Evolutionary conservation across 2,329 filamentous ascomycete species (phyloP).

Genomic region (Fusarium sp.): DNA sequence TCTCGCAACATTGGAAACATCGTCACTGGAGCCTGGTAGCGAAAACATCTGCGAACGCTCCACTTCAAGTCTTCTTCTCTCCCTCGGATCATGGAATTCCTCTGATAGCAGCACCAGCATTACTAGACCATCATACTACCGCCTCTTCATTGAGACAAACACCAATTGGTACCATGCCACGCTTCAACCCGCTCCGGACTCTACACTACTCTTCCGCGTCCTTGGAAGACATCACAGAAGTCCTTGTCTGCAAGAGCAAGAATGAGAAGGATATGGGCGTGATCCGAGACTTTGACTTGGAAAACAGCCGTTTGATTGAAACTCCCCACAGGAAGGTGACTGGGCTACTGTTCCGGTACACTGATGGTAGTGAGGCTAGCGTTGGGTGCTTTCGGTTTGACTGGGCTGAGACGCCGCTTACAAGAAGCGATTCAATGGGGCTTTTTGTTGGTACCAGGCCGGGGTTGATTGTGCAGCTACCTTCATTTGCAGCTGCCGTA

Average conservation of each 20-base stretch:
- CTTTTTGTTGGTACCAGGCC: neutral
- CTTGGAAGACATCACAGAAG: neutral
- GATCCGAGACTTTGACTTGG: neutral
- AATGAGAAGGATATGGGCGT: neutral
- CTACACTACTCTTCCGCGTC: neutral
- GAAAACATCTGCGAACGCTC: neutral
- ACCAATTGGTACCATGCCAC: neutral
- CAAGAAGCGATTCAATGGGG: neutral
- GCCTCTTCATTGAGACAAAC: neutral
- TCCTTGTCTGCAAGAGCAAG: neutral
- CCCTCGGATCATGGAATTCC: neutral
- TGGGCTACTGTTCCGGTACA: neutral
- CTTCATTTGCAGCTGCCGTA: neutral
- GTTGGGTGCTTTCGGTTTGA: conserved; percentile 11
- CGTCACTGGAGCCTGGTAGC: neutral
- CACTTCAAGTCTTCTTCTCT: neutral
- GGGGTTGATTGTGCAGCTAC: neutral
- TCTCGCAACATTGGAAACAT: neutral
- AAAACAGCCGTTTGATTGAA: neutral
- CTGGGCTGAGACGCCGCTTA: neutral
- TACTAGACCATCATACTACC: fast-evolving
- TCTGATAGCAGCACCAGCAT: neutral
- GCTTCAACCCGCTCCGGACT: neutral
- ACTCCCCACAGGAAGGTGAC: neutral
- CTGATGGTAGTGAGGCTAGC: neutral